Base-by-base conservation (phyloP, 371 early-diverging fungal genomes). In the Actinomucor elegans region DNA sequence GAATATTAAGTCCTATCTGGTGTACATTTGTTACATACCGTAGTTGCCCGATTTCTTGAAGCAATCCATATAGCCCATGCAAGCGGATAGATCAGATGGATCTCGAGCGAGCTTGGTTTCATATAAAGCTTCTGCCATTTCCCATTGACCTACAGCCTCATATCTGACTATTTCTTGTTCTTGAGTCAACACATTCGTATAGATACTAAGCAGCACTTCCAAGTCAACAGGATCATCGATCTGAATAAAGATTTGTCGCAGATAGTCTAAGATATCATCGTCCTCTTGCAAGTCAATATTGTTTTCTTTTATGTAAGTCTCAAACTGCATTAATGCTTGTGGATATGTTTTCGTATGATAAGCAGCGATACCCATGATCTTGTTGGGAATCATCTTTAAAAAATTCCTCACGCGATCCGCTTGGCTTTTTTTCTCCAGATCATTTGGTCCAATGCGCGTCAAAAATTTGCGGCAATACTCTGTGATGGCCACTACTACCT, bases 311-410 rank as follows among this genome's bases (percentile, higher is more conserved):
- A 89, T 59, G 50, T 87, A 72, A 5, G 79, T 82, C 48, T 91
- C 93, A 35, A 77, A 78, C 38, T 93, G 88, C 61, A 88, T 62
- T n/a, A 91, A 52, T 2, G 92, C 86, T n/a, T 91, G 81, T 1
- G 88, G 80, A 56, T 87, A 89, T 0, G 88, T 85, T 38, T 78
- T 75, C 38, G 79, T 72, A 29, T 75, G n/a, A n/a, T n/a, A 85
- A 0, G 93, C 79, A 2, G 90, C 88, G 17, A 72, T 67, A 2
- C 89, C 90, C 78, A 90, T 84, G 5, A 79, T 51, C 7, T 65
- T 72, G 24, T 87, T 75, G 0, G 93, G 91, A n/a, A 93, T 88
- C 0, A 52, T 50, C 0, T 55, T 47, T 5, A 93, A 56, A 21
- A 90, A 82, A 0, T 42, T 6, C 18, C 75, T n/a, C 1, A 92